These are phyloP conservation scores for Cicer bijugum DNA, from an alignment of 306 rosid species.

Conservation along the genomic window DNA sequence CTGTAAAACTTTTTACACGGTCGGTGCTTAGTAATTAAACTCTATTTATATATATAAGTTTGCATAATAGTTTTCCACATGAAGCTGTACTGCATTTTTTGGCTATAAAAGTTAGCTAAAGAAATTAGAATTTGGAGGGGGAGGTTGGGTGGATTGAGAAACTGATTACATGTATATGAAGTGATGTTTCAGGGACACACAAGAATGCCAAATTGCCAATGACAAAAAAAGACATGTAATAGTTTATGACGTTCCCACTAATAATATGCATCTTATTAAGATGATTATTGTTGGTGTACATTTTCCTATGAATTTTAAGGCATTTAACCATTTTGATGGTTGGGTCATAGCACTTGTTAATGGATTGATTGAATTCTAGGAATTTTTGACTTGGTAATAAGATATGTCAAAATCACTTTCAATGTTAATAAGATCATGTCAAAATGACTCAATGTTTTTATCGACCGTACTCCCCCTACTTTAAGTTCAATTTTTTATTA, in stretches of 20 bases:
- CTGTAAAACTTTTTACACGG: too few species aligned
- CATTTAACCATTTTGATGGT: conserved; percentile 2
- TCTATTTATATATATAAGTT: not conserved
- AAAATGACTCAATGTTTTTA: not conserved
- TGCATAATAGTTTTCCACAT: not conserved
- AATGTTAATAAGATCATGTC: too few species aligned
- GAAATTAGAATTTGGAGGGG: not conserved
- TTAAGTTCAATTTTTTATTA: not conserved
- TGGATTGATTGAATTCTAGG: not conserved
- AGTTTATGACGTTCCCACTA: not conserved
- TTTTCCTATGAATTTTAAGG: not conserved
- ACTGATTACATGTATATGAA: not conserved
- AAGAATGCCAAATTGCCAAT: not conserved
- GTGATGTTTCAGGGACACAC: not conserved
- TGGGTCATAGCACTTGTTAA: not conserved
- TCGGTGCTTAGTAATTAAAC: too few species aligned
- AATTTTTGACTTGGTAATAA: too few species aligned
- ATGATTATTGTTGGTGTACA: not conserved
- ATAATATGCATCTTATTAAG: not conserved
- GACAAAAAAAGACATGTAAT: not conserved
- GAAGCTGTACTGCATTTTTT: conserved; percentile 28
- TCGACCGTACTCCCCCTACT: not conserved
- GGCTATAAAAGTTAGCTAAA: conserved; percentile 1
- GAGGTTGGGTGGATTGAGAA: not conserved
- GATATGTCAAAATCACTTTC: not conserved